phyloP scores from a whole-genome alignment of 2,329 filamentous ascomycete genomes.

The Kalaharituber pfeilii region DNA sequence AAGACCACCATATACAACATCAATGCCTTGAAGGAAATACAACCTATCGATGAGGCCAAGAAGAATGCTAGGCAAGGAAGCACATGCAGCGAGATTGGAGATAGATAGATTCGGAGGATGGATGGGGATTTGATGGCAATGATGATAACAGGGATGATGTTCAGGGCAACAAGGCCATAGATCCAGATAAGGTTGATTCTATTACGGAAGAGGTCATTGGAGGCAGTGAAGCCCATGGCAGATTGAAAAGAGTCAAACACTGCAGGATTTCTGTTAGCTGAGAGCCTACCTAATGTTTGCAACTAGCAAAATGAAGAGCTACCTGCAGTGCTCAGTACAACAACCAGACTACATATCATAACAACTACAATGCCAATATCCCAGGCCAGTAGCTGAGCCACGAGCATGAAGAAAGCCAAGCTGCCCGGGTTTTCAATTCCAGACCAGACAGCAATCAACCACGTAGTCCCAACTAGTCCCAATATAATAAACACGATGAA shows the following conservation, averaged over 20 bases:
- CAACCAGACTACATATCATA: no score
- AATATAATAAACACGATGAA: slow-evolving; percentile 50
- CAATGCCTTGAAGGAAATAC: slow-evolving; percentile 65
- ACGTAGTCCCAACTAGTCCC: slow-evolving; percentile 53
- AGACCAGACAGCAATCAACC: slow-evolving; percentile 62
- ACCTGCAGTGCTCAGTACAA: slow-evolving; percentile 53
- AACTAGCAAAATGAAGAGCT: neutral
- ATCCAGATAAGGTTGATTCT: slow-evolving; percentile 59
- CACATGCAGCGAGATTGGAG: slow-evolving; percentile 60
- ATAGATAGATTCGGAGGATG: slow-evolving; percentile 71
- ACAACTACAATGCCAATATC: slow-evolving; percentile 67
- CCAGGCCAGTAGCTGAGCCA: slow-evolving; percentile 57
- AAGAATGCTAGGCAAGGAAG: slow-evolving; percentile 55
- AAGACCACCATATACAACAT: slow-evolving; percentile 59
- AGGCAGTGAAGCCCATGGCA: slow-evolving; percentile 69
- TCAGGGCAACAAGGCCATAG: slow-evolving; percentile 46
- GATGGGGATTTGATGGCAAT: slow-evolving; percentile 56
- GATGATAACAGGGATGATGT: slow-evolving; percentile 58
- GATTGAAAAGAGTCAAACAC: slow-evolving; percentile 65
- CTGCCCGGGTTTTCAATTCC: slow-evolving; percentile 42
- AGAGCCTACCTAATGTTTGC: neutral
- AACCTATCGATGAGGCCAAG: slow-evolving; percentile 45
- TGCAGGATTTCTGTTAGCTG: neutral
- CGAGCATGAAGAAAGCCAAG: slow-evolving; percentile 56
- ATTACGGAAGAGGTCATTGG: slow-evolving; percentile 74